A percentile compares a stretch with the other conserved stretches of the same genome.
These are phyloP conservation scores for Sophora flavescens DNA, from an alignment of 306 rosid genomes.

Conservation along the genomic window DNA sequence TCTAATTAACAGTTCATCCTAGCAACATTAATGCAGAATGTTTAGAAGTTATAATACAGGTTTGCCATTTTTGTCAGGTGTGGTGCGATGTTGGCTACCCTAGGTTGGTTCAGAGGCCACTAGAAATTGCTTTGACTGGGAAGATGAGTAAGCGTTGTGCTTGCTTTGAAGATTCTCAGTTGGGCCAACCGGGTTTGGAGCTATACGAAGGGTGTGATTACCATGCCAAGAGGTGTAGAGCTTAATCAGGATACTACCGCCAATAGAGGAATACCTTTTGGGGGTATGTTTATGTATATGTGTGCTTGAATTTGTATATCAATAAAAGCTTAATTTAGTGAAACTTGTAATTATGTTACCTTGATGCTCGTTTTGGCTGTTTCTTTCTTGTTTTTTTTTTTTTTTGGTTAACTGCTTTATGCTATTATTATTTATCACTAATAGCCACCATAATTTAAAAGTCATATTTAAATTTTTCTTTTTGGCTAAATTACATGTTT, in stretches of 20 bases:
- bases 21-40: slow-evolving; percentile 3
- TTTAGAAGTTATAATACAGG: slow-evolving; percentile 7
- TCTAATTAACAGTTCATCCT: slow-evolving; percentile 8
- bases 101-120: slow-evolving; percentile 82
- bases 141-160: slow-evolving; percentile 94
- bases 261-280: slow-evolving; percentile 5
- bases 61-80: slow-evolving; percentile 61
- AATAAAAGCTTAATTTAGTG: slow-evolving; percentile 36
- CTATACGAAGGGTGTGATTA: slow-evolving; percentile 81
- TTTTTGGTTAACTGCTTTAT: background rate
- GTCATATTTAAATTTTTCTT: background rate
- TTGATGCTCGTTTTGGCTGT: background rate
- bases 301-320: slow-evolving; percentile 20
- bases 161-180: slow-evolving; percentile 80
- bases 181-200: slow-evolving; percentile 75
- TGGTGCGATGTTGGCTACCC: slow-evolving; percentile 95
- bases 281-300: background rate
- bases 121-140: slow-evolving; percentile 89
- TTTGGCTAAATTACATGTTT: too few relatives aligned
- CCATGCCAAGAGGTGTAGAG: slow-evolving; percentile 73
- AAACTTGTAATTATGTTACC: slow-evolving; percentile 5
- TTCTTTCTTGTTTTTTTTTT: background rate
- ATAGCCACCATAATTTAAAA: background rate
- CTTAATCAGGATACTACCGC: slow-evolving; percentile 31
- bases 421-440: background rate